These are phyloP conservation scores for Gaertneriomyces sp. DNA, from an alignment of 192 early-diverging fungal species.

Conservation along the genomic window DNA sequence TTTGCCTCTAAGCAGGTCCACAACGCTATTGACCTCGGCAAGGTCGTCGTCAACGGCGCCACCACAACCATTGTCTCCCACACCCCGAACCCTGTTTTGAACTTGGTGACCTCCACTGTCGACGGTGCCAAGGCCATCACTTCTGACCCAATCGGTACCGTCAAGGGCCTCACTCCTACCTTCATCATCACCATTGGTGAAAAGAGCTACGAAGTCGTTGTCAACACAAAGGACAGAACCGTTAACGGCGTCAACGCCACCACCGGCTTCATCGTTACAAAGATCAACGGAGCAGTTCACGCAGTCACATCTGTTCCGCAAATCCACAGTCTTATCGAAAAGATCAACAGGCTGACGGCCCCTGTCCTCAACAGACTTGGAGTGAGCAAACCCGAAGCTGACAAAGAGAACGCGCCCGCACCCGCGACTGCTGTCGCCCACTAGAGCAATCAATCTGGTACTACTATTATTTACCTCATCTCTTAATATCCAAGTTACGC, in stretches of 20 bases:
- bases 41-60: conserved; percentile 40
- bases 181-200: conserved; percentile 48
- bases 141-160: conserved; percentile 39
- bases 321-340: conserved; percentile 41
- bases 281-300: conserved; percentile 47
- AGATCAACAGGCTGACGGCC: conserved; percentile 38
- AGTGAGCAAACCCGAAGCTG: conserved; percentile 7
- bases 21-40: conserved; percentile 33
- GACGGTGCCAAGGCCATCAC: conserved; percentile 33
- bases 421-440: not conserved
- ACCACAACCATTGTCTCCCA: conserved; percentile 51
- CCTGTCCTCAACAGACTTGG: conserved; percentile 38
- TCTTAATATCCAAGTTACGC: too few relatives aligned
- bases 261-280: conserved; percentile 47
- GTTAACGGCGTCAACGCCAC: conserved; percentile 31
- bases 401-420: not conserved
- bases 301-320: conserved; percentile 41
- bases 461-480: too few relatives aligned
- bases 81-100: conserved; percentile 46
- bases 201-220: conserved; percentile 47
- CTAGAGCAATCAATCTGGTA: not conserved
- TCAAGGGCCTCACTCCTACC: conserved; percentile 44
- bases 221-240: conserved; percentile 32
- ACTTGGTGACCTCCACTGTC: conserved; percentile 35
- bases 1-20: conserved; percentile 36